phyloP scores from a whole-genome alignment of 2,329 filamentous ascomycete genomes.

The Fusarium tjaetaba region DNA sequence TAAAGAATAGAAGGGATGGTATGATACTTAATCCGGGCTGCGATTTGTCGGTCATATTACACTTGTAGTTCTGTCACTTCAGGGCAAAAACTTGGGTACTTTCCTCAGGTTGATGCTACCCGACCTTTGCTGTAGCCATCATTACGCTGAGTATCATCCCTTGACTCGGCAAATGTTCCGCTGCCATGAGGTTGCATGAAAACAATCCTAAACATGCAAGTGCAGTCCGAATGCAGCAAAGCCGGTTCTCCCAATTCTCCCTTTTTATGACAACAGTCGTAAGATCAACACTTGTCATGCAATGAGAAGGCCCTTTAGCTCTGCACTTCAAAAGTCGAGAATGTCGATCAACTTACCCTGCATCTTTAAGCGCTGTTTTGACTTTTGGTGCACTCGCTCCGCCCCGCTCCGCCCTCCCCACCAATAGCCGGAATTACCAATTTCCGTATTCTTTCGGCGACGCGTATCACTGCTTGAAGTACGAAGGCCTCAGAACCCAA shows the following conservation, averaged over 20 bases:
- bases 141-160: accelerated
- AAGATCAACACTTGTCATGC: background rate
- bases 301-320: too few relatives aligned
- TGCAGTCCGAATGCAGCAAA: background rate
- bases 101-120: too few relatives aligned
- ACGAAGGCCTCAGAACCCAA: background rate
- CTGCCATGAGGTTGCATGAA: background rate
- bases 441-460: background rate
- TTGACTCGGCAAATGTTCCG: background rate
- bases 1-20: background rate
- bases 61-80: background rate
- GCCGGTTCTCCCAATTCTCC: background rate
- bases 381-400: background rate
- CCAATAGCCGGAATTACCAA: background rate
- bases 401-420: background rate
- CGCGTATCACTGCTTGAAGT: background rate
- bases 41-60: background rate
- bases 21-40: too few relatives aligned
- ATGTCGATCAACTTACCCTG: background rate
- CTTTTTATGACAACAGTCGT: background rate
- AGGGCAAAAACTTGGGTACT: background rate
- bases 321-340: background rate
- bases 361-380: background rate
- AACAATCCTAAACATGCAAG: background rate
- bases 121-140: too few relatives aligned